Evolutionary conservation across 2,329 filamentous ascomycete species (phyloP).

Genomic region (Diaporthe ilicicola): DNA sequence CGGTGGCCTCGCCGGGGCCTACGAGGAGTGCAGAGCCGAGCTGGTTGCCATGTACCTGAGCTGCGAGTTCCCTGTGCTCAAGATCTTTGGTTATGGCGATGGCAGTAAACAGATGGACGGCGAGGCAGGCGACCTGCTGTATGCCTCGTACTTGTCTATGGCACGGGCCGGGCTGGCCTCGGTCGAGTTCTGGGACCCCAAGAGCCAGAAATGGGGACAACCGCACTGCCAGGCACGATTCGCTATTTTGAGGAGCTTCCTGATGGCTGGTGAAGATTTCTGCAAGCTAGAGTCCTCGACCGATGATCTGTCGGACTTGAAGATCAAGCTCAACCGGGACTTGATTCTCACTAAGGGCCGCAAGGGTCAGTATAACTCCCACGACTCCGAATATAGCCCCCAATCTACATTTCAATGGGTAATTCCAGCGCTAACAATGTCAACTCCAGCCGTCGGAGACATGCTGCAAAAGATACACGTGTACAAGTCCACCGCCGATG

Average conservation of each 20-base stretch:
- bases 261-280: constrained; percentile 86
- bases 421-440: constrained; percentile 10
- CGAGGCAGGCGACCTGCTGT: constrained; percentile 87
- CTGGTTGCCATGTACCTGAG: constrained; percentile 89
- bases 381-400: too few species aligned
- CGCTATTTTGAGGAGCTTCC: constrained; percentile 85
- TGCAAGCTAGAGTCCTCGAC: constrained; percentile 79
- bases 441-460: constrained; percentile 72
- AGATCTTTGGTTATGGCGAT: constrained; percentile 91
- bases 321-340: constrained; percentile 81
- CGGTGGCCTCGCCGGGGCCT: constrained; percentile 84
- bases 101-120: constrained; percentile 76
- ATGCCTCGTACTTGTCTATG: constrained; percentile 90
- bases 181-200: constrained; percentile 94
- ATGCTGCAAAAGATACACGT: constrained; percentile 93
- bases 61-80: constrained; percentile 87
- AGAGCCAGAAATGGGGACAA: constrained; percentile 90
- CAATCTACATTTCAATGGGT: background rate
- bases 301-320: constrained; percentile 81
- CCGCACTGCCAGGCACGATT: constrained; percentile 92
- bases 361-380: constrained; percentile 55
- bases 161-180: constrained; percentile 89
- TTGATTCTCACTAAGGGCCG: constrained; percentile 88
- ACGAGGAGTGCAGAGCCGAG: constrained; percentile 95
- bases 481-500: constrained; percentile 90